Evolutionary conservation across 2,329 filamentous ascomycete species (phyloP), one percentile per base, ranked within the genome.

Genomic region (Trichoderma guizhouense): DNA sequence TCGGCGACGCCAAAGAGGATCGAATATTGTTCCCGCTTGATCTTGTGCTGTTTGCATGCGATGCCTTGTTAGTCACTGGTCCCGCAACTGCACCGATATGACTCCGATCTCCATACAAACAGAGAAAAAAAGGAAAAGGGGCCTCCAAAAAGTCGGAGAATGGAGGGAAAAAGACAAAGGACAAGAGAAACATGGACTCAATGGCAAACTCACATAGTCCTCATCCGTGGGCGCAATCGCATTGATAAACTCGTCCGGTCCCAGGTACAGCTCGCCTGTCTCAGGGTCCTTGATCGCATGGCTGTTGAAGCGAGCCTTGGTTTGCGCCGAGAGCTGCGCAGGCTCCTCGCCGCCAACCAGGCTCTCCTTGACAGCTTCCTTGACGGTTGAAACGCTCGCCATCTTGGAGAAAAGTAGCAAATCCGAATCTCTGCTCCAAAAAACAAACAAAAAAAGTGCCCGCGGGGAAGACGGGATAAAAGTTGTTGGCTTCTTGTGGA

Each of bases 1-100:
- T 99, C 96, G 77, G 96, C 96, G 72, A 99, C 92, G 74, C 87
- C 86, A 83, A 99, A 99, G 62, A 99, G 92, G 79, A 99, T 92
- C 67, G 91, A 91, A 83, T 98, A 99, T 82, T 98, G 96, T 77
- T 97, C 93, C 76, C 95, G 91, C 84, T 94, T 93, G 86, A 99
- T 98, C 83, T 99, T 99, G 86, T 97, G 95, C 95, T 98, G 79
- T 76, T 64, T 61, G 21, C 30, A 15, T 58, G 14, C 36, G 21
- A 62, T 28, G 5, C 39, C 15, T 28, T 61, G 66, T 69, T 69
- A 69, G 66, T 62, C 66, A 69, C 66, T 36, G 18, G 57, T 51
- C 66, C 57, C 57, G 55, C 66, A 69, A 62, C 57, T 69, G 57
- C 66, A 51, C 66, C 55, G 66, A 69, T 61, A 53, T 69, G 30